Evolutionary conservation across 1,139 yeast genomes (phyloP).

Genomic region (Pichia sp.): DNA sequence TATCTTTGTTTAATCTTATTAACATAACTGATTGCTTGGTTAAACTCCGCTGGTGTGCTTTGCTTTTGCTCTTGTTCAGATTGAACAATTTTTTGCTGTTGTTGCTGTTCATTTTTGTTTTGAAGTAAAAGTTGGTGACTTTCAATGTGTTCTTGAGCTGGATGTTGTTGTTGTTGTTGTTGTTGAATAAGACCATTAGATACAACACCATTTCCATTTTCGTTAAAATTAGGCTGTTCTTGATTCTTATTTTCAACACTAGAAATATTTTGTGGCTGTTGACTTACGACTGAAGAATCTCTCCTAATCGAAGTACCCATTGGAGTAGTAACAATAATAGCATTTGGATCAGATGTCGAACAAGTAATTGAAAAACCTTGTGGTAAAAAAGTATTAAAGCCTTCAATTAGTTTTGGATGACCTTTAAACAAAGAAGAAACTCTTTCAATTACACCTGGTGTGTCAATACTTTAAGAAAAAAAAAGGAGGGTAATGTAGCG

Average conservation of each 20-base stretch:
- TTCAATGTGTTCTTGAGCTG: slow-evolving; percentile 11
- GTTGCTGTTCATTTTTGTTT: not conserved
- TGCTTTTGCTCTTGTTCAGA: slow-evolving; percentile 22
- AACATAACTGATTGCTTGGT: slow-evolving; percentile 93
- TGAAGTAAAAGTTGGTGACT: slow-evolving; percentile 11
- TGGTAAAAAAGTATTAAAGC: slow-evolving; percentile 94
- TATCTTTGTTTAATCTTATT: slow-evolving; percentile 92
- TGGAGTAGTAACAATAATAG: slow-evolving; percentile 93
- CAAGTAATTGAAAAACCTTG: slow-evolving; percentile 96
- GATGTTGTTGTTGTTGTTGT: slow-evolving; percentile 11
- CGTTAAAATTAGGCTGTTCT: not conserved
- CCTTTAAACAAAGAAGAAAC: slow-evolving; percentile 88
- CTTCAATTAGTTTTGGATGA: slow-evolving; percentile 88
- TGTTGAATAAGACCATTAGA: not conserved
- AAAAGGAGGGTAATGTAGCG: slow-evolving; percentile 3
- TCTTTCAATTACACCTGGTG: slow-evolving; percentile 96
- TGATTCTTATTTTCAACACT: not conserved
- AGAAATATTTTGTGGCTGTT: not conserved
- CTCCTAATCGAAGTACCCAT: slow-evolving; percentile 78
- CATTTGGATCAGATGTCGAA: slow-evolving; percentile 86
- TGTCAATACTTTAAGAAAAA: slow-evolving; percentile 59
- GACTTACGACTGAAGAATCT: slow-evolving; percentile 30
- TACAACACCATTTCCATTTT: not conserved
- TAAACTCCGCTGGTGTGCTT: slow-evolving; percentile 90
- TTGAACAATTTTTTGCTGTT: slow-evolving; percentile 11